Evolutionary conservation across 192 early-diverging fungal species (phyloP).

Genomic region (Glomus cerebriforme): DNA sequence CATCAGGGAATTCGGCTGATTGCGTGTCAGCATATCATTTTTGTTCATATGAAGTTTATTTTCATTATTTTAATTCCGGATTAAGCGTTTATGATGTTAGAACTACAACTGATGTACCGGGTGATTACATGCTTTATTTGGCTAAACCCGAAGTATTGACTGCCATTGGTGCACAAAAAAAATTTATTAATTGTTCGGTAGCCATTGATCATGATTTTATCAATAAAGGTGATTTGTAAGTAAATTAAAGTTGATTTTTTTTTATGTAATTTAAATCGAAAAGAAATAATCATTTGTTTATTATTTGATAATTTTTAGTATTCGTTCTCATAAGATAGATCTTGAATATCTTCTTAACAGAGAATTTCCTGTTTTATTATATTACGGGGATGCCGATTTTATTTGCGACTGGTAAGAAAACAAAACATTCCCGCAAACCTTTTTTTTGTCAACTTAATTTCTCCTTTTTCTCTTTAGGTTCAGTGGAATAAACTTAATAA

Average conservation of each 20-base stretch:
- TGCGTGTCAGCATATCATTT: constrained; percentile 40
- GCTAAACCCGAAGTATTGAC: constrained; percentile 47
- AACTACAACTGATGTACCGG: constrained; percentile 60
- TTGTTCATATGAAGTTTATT: constrained; percentile 36
- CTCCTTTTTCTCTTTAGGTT: too few species aligned
- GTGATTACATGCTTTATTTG: constrained; percentile 65
- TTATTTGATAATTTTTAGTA: constrained; percentile 35
- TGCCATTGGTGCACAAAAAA: constrained; percentile 53
- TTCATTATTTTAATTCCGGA: constrained; percentile 30
- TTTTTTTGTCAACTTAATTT: too few species aligned
- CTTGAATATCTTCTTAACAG: not conserved
- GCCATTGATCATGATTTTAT: constrained; percentile 45
- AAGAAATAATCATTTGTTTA: not conserved
- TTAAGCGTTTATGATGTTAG: constrained; percentile 71
- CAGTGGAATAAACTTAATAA: too few species aligned
- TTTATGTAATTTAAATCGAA: too few species aligned
- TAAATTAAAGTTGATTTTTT: not conserved
- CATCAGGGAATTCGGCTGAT: not conserved
- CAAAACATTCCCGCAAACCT: too few species aligned
- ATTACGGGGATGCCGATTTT: constrained; percentile 81
- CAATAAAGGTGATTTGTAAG: constrained; percentile 53
- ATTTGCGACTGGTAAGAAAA: constrained; percentile 72
- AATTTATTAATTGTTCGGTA: constrained; percentile 55
- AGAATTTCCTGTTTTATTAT: constrained; percentile 64
- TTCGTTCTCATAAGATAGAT: constrained; percentile 51